phyloP scores from a whole-genome alignment of 768 basidiomycete species.

The Mycena kentingensis region DNA sequence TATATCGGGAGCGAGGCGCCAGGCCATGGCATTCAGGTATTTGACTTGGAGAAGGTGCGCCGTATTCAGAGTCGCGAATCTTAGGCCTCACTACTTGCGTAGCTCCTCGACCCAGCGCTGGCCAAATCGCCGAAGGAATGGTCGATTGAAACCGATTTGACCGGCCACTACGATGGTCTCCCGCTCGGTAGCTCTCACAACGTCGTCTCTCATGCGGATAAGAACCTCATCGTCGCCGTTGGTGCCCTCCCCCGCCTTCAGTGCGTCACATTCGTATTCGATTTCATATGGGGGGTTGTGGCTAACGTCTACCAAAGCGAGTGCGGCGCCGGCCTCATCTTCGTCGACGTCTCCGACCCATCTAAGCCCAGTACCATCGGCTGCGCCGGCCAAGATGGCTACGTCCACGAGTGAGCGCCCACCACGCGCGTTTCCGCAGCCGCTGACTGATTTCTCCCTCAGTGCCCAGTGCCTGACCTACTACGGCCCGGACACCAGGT shows the following conservation, averaged over 20 bases:
- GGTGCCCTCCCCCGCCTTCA: conserved; percentile 28
- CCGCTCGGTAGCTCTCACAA: conserved; percentile 34
- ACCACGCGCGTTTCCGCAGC: not conserved
- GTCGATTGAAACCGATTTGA: conserved; percentile 26
- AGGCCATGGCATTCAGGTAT: conserved; percentile 32
- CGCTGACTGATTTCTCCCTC: not conserved
- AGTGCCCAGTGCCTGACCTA: conserved; percentile 34
- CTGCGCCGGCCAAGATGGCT: conserved; percentile 31
- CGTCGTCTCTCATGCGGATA: conserved; percentile 29
- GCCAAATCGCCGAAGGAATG: conserved; percentile 23
- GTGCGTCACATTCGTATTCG: not conserved
- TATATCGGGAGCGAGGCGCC: conserved; percentile 32
- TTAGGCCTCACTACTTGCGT: not conserved
- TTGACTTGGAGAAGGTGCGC: conserved; percentile 30
- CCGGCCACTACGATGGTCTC: conserved; percentile 24
- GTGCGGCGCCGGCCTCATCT: conserved; percentile 31
- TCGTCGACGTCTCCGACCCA: conserved; percentile 33
- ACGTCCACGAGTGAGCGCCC: conserved; percentile 31
- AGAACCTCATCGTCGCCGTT: conserved; percentile 29
- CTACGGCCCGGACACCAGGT: conserved; percentile 30
- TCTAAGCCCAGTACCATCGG: conserved; percentile 28
- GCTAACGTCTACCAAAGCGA: not conserved
- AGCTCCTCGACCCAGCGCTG: conserved; percentile 22
- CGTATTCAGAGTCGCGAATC: too few relatives aligned
- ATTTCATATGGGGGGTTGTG: not conserved